A percentile compares a stretch with the other conserved stretches of the same genome.
Conservation (phyloP, 2,329 filamentous ascomycete genomes). For the Penicillium sp. region DNA sequence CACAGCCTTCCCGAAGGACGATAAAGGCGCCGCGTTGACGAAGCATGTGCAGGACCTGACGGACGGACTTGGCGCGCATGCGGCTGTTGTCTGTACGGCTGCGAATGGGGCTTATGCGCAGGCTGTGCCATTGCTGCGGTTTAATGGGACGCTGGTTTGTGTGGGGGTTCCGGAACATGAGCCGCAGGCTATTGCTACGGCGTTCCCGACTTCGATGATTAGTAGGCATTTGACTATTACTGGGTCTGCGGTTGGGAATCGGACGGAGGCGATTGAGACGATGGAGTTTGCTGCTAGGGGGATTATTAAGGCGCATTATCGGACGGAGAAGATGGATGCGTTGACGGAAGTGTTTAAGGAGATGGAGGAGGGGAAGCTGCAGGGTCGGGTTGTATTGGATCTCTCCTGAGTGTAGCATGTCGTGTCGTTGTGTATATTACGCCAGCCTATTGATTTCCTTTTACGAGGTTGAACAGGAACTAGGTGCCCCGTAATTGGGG, state of each 20-base stretch:
- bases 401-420: constrained; percentile 20
- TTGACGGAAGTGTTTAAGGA: constrained; percentile 45
- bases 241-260: constrained; percentile 50
- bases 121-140: constrained; percentile 46
- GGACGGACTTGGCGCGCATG: constrained; percentile 48
- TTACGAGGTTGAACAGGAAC: no score
- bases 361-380: constrained; percentile 43
- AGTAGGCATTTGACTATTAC: constrained; percentile 44
- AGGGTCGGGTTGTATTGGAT: constrained; percentile 48
- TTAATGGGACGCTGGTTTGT: constrained; percentile 51
- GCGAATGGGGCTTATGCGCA: constrained; percentile 50
- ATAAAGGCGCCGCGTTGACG: constrained; percentile 48
- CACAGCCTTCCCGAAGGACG: constrained; percentile 47
- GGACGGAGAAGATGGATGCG: constrained; percentile 47
- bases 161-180: constrained; percentile 51
- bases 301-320: constrained; percentile 44
- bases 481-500: no score
- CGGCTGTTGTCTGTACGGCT: constrained; percentile 55
- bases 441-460: no score
- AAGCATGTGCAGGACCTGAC: constrained; percentile 56
- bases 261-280: constrained; percentile 48
- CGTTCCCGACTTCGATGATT: constrained; percentile 44
- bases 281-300: constrained; percentile 47
- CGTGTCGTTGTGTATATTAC: no score
- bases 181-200: constrained; percentile 44